Conservation (phyloP, 805 yeast species). For the Clavispora asparagi region DNA sequence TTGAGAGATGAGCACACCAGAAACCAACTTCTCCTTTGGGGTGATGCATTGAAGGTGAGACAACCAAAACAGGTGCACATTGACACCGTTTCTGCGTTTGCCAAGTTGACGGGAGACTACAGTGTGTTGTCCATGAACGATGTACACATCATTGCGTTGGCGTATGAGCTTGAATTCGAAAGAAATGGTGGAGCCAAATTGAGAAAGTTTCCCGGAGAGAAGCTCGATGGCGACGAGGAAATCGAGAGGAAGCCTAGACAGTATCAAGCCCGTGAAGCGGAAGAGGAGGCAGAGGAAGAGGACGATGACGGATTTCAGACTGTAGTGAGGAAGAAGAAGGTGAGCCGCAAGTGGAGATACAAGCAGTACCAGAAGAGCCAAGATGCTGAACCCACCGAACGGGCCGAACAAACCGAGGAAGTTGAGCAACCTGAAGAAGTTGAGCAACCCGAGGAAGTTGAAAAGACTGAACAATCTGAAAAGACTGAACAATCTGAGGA, state of each 20-base stretch:
- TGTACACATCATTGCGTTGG: slow-evolving; percentile 85
- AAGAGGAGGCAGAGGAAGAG: slow-evolving; percentile 8
- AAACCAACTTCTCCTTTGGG: slow-evolving; percentile 76
- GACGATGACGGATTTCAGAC: slow-evolving; percentile 22
- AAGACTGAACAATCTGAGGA: no score
- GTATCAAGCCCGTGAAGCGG: slow-evolving; percentile 1
- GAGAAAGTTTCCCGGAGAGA: slow-evolving; percentile 69
- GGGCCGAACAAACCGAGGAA: no score
- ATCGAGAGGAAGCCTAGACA: slow-evolving; percentile 3
- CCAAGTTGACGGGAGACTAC: slow-evolving; percentile 87
- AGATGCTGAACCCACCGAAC: no score
- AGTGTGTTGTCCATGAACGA: slow-evolving; percentile 86
- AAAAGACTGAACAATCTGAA: no score
- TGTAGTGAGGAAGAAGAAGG: slow-evolving; percentile 14
- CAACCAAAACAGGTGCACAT: slow-evolving; percentile 72
- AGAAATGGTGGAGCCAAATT: slow-evolving; percentile 67
- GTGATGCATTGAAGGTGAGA: slow-evolving; percentile 58
- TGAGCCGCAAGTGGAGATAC: slow-evolving; percentile 2
- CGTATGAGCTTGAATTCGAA: slow-evolving; percentile 82
- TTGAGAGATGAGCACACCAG: slow-evolving; percentile 83
- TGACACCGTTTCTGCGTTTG: slow-evolving; percentile 65
- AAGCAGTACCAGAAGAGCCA: neutral
- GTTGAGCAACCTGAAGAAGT: no score
- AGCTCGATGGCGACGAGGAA: slow-evolving; percentile 21
- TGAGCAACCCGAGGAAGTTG: no score